phyloP scores from a whole-genome alignment of 306 rosid species.

The Quercus rubra region DNA sequence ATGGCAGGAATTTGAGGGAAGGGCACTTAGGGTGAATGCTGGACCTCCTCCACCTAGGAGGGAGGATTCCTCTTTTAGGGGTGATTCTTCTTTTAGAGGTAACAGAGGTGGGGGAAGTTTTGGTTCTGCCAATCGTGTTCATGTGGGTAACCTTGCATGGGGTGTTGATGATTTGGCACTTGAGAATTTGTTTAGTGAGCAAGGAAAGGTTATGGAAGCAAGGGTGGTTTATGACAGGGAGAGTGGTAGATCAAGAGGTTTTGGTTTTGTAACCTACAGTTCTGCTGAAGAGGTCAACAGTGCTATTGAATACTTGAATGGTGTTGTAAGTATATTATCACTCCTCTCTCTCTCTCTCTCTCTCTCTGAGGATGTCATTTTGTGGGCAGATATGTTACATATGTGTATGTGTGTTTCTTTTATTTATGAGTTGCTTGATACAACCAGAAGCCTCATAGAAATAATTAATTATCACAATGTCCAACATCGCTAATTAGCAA shows the following conservation, averaged over 20 bases:
- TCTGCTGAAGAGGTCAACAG: constrained; percentile 62
- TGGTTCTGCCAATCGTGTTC: constrained; percentile 50
- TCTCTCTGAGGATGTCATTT: background rate
- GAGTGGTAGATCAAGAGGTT: constrained; percentile 96
- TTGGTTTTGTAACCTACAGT: constrained; percentile 81
- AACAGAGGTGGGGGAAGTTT: constrained; percentile 35
- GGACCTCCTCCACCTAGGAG: constrained; percentile 77
- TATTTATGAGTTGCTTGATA: background rate
- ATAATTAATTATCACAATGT: background rate
- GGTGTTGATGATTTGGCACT: constrained; percentile 82
- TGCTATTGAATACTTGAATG: constrained; percentile 79
- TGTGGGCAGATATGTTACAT: background rate
- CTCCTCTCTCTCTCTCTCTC: background rate
- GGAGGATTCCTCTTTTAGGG: constrained; percentile 41
- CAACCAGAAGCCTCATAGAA: background rate
- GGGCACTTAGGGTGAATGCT: constrained; percentile 73
- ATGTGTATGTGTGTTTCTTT: background rate
- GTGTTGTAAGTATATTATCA: constrained; percentile 54
- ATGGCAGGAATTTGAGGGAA: constrained; percentile 72
- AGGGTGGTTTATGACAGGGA: constrained; percentile 90
- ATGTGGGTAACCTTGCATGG: constrained; percentile 93
- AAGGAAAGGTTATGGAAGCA: constrained; percentile 84
- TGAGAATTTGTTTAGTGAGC: constrained; percentile 66
- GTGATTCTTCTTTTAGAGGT: constrained; percentile 35
- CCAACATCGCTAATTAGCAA: background rate